Percentiles rank a stretch among this genome's conserved stretches.
Evolutionary conservation across 2,329 filamentous ascomycete genomes (phyloP).

Genomic region (Verticillium isaacii): DNA sequence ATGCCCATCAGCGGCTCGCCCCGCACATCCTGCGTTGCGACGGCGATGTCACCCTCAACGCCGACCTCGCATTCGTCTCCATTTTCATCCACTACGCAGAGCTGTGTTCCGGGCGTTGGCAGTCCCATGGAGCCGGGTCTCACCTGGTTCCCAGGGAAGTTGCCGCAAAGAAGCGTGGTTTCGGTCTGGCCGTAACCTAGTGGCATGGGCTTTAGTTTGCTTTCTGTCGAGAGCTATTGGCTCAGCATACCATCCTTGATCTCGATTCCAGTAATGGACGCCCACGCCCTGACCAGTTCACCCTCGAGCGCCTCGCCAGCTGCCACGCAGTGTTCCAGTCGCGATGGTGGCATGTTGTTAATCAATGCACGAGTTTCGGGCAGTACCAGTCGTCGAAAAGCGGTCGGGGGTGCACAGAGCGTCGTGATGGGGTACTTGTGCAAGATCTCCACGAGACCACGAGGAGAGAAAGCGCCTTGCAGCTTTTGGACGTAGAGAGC

Average conservation of each 20-base stretch:
- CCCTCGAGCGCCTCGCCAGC: background rate
- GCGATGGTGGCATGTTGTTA: background rate
- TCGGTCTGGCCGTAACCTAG: conserved; percentile 1
- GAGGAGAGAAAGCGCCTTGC: background rate
- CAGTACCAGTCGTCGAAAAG: background rate
- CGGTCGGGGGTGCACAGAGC: background rate
- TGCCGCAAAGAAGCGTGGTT: background rate
- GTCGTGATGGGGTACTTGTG: conserved; percentile 1
- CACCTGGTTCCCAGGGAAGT: background rate
- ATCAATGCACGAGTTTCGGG: background rate
- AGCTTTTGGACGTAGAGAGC: background rate
- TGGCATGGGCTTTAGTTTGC: background rate
- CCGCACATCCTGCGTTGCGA: background rate
- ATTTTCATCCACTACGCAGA: background rate
- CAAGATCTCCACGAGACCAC: background rate
- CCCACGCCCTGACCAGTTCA: background rate
- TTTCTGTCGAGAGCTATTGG: background rate
- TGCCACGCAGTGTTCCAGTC: background rate
- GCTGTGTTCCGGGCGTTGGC: background rate
- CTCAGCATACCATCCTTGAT: conserved; percentile 1
- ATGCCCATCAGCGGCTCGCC: background rate
- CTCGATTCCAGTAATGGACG: background rate
- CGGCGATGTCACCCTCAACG: background rate
- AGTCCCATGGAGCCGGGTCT: background rate
- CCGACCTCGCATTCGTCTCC: background rate